A percentile compares a stretch with the other conserved stretches of the same genome.
Evolutionary conservation across 1,284 basidiomycete species (phyloP).

Genomic region (Pterulicium gracile): DNA sequence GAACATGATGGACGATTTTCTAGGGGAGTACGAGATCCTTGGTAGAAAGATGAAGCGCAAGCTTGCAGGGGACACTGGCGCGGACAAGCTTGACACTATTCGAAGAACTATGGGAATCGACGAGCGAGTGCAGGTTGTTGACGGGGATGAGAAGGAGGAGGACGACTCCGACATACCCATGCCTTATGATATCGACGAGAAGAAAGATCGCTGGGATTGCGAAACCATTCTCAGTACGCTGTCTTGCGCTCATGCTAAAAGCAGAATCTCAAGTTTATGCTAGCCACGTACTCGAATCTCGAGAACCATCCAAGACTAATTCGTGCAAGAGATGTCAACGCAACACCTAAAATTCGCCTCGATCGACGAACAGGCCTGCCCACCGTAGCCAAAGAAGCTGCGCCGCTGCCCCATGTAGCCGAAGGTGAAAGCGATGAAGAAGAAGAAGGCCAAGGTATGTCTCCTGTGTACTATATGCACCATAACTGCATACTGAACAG

Average conservation of each 20-base stretch:
- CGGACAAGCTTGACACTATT: constrained; percentile 72
- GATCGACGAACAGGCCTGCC: constrained; percentile 74
- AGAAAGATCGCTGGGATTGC: constrained; percentile 85
- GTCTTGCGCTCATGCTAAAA: constrained; percentile 3
- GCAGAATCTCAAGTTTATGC: too few relatives aligned
- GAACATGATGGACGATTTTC: constrained; percentile 87
- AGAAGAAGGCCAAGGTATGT: constrained; percentile 16
- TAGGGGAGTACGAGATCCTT: constrained; percentile 87
- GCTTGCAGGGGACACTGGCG: constrained; percentile 57
- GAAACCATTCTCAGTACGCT: constrained; percentile 86
- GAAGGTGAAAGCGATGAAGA: constrained; percentile 12
- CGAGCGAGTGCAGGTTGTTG: constrained; percentile 31
- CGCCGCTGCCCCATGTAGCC: constrained; percentile 8
- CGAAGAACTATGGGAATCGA: constrained; percentile 71
- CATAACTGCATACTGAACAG: constrained; percentile 15
- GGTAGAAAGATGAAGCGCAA: constrained; percentile 79
- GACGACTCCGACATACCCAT: constrained; percentile 42
- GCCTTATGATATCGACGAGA: constrained; percentile 46
- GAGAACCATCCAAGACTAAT: constrained; percentile 91
- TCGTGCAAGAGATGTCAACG: constrained; percentile 44
- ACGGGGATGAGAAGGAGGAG: constrained; percentile 26
- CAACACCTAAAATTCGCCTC: constrained; percentile 54
- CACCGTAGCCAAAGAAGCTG: constrained; percentile 19
- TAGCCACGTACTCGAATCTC: constrained; percentile 90
- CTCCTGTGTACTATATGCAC: constrained; percentile 27